A percentile compares a stretch with the other conserved stretches of the same genome.
Evolutionary conservation across 129 eudicot genomes (phyloP).

Genomic region (Flaveria linearis): DNA sequence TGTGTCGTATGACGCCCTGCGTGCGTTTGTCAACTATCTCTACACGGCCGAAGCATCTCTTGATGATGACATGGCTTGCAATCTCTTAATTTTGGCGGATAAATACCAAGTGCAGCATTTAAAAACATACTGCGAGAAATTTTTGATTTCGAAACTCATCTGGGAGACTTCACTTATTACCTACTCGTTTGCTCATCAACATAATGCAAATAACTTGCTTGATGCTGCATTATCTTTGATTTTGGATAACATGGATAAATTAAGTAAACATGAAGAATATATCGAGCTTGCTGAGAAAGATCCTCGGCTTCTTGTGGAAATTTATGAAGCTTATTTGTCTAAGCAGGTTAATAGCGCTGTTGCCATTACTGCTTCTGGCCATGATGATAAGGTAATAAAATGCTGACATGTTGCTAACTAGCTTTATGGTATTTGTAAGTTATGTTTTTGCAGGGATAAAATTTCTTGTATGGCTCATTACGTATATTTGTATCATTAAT

Average conservation of each 20-base stretch:
- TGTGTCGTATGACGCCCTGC: constrained; percentile 79
- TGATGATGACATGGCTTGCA: constrained; percentile 78
- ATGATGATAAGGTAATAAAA: constrained; percentile 28
- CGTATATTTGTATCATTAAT: too few species aligned
- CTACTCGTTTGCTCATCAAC: constrained; percentile 85
- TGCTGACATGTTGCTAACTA: constrained; percentile 12
- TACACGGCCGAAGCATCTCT: constrained; percentile 94
- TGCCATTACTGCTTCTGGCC: not conserved
- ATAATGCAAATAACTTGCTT: constrained; percentile 68
- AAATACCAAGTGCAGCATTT: constrained; percentile 90
- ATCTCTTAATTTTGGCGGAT: constrained; percentile 81
- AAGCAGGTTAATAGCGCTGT: constrained; percentile 88
- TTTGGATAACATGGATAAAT: constrained; percentile 82
- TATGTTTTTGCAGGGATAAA: too few species aligned
- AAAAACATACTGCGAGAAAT: constrained; percentile 84
- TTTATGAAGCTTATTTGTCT: constrained; percentile 77
- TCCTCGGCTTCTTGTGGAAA: constrained; percentile 77
- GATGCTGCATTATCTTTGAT: constrained; percentile 73
- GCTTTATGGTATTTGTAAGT: not conserved
- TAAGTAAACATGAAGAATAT: constrained; percentile 77
- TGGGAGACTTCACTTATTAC: constrained; percentile 81
- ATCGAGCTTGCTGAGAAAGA: constrained; percentile 83
- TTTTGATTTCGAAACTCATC: constrained; percentile 67
- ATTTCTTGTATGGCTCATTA: too few species aligned
- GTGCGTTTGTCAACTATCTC: constrained; percentile 74